Base-by-base conservation (phyloP, 192 early-diverging fungal genomes). In the Backusella tarrabulga region DNA sequence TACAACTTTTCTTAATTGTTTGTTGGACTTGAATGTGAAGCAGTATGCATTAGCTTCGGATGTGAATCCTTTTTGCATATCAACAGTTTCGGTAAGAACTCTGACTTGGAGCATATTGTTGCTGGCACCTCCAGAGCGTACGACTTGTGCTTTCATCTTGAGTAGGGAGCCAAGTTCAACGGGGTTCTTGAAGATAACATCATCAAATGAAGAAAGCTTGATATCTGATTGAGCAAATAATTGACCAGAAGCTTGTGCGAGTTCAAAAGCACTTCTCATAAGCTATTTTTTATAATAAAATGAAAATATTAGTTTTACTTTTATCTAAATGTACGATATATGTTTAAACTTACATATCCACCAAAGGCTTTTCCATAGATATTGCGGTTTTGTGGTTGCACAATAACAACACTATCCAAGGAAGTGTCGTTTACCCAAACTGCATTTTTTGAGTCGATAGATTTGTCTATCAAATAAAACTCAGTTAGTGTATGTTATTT, bases 241-340 rank as follows among this genome's bases (percentile, higher is more conserved):
- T 0, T 90, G 86, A 3, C 90, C 94, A 52, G 92, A 93, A 41
- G 92, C 87, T 81, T 91, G 93, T 6, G 95, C 92, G 0, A 97
- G 87, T 83, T 98, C 97, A 67, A 87, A 93, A 0, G 97, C 97
- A 4, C 92, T 82, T 67, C 92, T 89, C 94, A 98, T 95, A 66
- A 97, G 82, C 56, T 63, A 63, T 56, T 56, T 56, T 56, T 56
- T 56, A 11, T 8, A 92, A 93, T 41, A 90, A 56, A 56, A 21
- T 12, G 29, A 21, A 54, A 50, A 94, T 95, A 86, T 95, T 95
- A 19, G 95, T 90, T 23, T 76, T 92, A 91, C 46, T 85, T 84
- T 77, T 63, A 26, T 35, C 50, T 29, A 50, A 4, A 9, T 50
- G 34, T 35, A n/a, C 19, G 6, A n/a, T 12, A 1, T 26, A 32